Evolutionary conservation across 495 filamentous ascomycete species (phyloP).

Genomic region (Lasiosphaeria ovina): DNA sequence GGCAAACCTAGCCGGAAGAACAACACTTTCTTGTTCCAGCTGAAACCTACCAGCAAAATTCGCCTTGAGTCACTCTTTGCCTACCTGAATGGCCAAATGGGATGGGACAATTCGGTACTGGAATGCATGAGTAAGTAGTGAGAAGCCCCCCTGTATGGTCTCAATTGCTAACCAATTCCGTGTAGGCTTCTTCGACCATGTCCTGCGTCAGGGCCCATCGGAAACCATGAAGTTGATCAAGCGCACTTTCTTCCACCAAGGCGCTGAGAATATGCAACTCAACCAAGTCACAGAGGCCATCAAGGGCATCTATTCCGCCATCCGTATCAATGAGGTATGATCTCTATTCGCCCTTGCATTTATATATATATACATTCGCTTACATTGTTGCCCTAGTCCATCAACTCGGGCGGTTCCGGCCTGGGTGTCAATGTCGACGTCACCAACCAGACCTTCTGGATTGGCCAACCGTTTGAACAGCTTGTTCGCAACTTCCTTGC

Average conservation of each 20-base stretch:
- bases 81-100: constrained; percentile 60
- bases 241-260: constrained; percentile 70
- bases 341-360: not conserved
- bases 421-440: constrained; percentile 81
- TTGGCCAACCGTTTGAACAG: constrained; percentile 34
- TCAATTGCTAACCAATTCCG: constrained; percentile 1
- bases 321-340: constrained; percentile 55
- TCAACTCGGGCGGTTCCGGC: constrained; percentile 47
- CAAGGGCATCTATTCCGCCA: constrained; percentile 81
- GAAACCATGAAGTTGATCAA: constrained; percentile 63
- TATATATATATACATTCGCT: not conserved
- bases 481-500: constrained; percentile 26
- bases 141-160: not conserved
- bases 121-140: constrained; percentile 64
- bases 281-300: constrained; percentile 60
- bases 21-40: constrained; percentile 56
- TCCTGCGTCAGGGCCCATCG: constrained; percentile 73
- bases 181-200: constrained; percentile 74
- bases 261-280: constrained; percentile 8
- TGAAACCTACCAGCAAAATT: constrained; percentile 59
- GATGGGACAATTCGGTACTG: constrained; percentile 62
- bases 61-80: constrained; percentile 59
- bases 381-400: constrained; percentile 20
- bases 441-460: constrained; percentile 76
- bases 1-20: constrained; percentile 36